Percentiles rank a stretch among this genome's conserved stretches.
These are phyloP conservation scores for Colletotrichum gigasporum DNA, from an alignment of 2,329 filamentous ascomycete species.

Conservation along the genomic window DNA sequence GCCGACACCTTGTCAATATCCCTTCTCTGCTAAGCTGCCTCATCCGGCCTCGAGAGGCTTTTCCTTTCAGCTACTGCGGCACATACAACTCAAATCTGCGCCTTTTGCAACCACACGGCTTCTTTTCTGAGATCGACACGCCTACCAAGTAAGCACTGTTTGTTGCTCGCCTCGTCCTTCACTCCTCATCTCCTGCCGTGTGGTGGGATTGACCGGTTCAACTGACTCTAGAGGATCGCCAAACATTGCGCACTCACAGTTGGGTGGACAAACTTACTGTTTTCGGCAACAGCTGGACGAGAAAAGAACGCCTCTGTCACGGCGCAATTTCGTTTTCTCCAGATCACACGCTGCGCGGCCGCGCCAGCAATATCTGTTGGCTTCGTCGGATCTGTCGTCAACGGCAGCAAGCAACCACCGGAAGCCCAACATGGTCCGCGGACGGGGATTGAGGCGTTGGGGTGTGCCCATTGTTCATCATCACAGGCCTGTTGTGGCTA, in stretches of 20 bases:
- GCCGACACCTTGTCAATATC: background rate
- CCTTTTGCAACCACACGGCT: background rate
- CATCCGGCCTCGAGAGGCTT: background rate
- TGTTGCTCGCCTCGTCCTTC: background rate
- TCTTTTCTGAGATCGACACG: background rate
- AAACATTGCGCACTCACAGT: background rate
- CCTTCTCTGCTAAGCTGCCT: background rate
- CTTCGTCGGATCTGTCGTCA: slow-evolving; percentile 4
- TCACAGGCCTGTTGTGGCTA: slow-evolving; percentile 28
- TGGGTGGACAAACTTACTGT: background rate
- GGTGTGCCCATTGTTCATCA: slow-evolving; percentile 22
- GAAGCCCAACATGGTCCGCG: slow-evolving; percentile 13
- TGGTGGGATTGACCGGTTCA: slow-evolving; percentile 19
- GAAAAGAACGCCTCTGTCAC: slow-evolving; percentile 10
- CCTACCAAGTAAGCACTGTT: background rate
- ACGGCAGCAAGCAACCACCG: background rate
- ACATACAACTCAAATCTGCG: background rate
- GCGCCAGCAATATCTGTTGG: background rate
- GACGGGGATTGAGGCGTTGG: slow-evolving; percentile 23
- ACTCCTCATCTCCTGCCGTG: background rate
- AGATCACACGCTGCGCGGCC: background rate
- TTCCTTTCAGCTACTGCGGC: slow-evolving; percentile 5
- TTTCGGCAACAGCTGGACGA: background rate
- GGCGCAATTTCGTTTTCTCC: slow-evolving; percentile 14
- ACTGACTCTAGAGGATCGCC: background rate